Percentiles rank a stretch among this genome's conserved stretches.
Conservation (phyloP, 768 basidiomycete species). For the Lactarius indigo region DNA sequence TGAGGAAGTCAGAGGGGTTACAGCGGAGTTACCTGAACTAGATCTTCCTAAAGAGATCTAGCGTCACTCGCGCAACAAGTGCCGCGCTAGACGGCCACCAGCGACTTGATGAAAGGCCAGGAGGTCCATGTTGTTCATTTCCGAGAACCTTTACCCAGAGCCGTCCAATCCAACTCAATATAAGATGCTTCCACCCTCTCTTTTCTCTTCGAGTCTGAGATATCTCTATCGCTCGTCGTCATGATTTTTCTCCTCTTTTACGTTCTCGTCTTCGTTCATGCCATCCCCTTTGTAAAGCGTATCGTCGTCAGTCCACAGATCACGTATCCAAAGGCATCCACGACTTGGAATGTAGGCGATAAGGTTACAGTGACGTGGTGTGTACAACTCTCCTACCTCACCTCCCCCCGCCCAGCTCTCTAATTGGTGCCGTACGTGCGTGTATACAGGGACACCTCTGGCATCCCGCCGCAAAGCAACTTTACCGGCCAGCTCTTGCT, state of each 20-base stretch:
- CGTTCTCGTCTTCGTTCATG: not conserved
- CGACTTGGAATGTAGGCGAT: conserved; percentile 38
- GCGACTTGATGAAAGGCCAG: not conserved
- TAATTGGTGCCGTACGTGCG: not conserved
- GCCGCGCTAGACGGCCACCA: no score
- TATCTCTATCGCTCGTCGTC: not conserved
- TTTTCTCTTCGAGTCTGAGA: not conserved
- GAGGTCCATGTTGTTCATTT: not conserved
- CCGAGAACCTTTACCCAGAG: not conserved
- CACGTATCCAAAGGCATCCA: conserved; percentile 34
- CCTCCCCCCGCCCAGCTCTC: not conserved
- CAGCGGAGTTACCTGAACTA: no score
- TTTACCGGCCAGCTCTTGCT: conserved; percentile 44
- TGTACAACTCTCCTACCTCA: not conserved
- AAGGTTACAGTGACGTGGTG: conserved; percentile 43
- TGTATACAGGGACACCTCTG: conserved; percentile 24
- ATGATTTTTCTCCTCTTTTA: conserved; percentile 9
- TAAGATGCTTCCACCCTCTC: not conserved
- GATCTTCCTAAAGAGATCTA: no score
- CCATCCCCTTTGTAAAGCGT: conserved; percentile 3
- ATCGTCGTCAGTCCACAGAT: conserved; percentile 35
- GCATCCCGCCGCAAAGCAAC: conserved; percentile 40
- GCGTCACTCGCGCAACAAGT: no score
- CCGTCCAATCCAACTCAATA: not conserved
- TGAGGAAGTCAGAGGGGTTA: no score